Evolutionary conservation across 768 basidiomycete genomes (phyloP).

Genomic region (Amyloporia xantha): DNA sequence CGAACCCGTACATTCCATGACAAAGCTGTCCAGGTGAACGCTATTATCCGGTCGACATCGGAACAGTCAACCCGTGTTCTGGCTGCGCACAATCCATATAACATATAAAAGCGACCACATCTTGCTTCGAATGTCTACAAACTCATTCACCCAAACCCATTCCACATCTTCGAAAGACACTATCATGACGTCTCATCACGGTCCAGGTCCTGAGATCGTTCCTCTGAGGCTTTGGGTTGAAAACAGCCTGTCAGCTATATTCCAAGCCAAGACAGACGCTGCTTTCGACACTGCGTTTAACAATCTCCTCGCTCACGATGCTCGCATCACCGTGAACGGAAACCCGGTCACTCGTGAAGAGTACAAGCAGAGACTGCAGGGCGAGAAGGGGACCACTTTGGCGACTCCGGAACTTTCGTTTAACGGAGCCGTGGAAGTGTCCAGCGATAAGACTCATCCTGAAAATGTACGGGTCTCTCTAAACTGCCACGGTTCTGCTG

Average conservation of each 20-base stretch:
- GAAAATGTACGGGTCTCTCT: not conserved
- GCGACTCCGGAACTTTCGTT: conserved; percentile 22
- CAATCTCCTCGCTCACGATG: conserved; percentile 30
- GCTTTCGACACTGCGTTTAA: conserved; percentile 37
- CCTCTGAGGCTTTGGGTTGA: conserved; percentile 30
- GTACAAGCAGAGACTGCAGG: conserved; percentile 33
- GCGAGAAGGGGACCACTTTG: conserved; percentile 18
- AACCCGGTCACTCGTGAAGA: conserved; percentile 29
- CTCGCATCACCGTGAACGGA: conserved; percentile 36
- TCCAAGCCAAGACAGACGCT: conserved; percentile 29
- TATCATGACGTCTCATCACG: too few relatives aligned
- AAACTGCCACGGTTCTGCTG: not conserved
- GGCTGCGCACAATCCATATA: too few relatives aligned
- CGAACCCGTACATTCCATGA: too few relatives aligned
- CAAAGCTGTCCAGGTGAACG: too few relatives aligned
- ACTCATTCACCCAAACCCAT: too few relatives aligned
- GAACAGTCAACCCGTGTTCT: too few relatives aligned
- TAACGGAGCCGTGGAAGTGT: conserved; percentile 17
- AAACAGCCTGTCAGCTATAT: conserved; percentile 30
- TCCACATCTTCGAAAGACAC: too few relatives aligned
- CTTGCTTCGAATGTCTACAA: too few relatives aligned
- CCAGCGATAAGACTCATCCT: not conserved
- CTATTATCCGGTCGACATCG: too few relatives aligned
- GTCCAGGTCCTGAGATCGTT: not conserved
- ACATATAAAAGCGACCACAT: too few relatives aligned